Percentiles rank a stretch among this genome's conserved stretches.
phyloP scores from a whole-genome alignment of 495 filamentous ascomycete species.

The Tuber brumale region DNA sequence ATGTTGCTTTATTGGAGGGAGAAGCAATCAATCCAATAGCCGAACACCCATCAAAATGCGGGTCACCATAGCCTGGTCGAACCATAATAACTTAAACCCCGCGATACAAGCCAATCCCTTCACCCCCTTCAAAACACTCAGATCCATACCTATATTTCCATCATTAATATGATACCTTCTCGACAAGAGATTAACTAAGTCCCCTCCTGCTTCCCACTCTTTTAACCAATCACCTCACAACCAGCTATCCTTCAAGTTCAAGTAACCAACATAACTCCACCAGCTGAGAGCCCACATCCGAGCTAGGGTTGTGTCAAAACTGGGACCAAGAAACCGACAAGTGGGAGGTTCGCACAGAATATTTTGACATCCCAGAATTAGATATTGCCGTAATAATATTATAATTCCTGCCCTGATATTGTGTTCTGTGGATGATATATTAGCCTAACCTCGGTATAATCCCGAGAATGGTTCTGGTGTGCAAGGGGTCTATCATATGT shows the following conservation, averaged over 20 bases:
- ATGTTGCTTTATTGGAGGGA: neutral
- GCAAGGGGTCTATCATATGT: no score
- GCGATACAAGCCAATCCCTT: neutral
- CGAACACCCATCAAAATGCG: neutral
- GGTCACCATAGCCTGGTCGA: neutral
- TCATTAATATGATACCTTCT: neutral
- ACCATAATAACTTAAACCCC: neutral
- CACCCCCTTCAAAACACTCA: neutral
- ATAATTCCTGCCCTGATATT: neutral
- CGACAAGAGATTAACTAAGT: neutral
- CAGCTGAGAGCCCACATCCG: neutral
- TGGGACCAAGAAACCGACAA: neutral
- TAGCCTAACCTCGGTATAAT: no score
- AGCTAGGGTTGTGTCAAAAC: neutral
- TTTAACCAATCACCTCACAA: neutral
- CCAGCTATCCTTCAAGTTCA: neutral
- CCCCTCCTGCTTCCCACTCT: no score
- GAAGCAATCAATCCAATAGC: neutral
- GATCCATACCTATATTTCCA: neutral
- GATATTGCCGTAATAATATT: neutral
- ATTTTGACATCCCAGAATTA: neutral
- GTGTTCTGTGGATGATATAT: no score
- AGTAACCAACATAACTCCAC: neutral
- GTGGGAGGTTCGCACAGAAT: neutral
- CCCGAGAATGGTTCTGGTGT: no score